Base-by-base conservation (phyloP, 495 filamentous ascomycete species). In the Hypoxylon rickii region DNA sequence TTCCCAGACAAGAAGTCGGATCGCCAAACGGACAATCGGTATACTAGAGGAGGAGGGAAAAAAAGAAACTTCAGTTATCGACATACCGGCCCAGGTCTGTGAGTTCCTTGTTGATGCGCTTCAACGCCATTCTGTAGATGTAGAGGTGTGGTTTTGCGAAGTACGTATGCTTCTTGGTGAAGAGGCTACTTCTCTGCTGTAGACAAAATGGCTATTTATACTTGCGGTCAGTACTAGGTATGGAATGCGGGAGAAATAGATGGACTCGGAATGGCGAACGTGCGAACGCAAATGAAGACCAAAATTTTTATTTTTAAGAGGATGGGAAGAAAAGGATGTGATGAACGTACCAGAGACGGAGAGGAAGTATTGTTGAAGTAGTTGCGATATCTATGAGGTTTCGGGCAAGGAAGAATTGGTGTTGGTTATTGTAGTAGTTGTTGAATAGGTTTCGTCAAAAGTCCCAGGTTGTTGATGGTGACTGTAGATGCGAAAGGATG, bases 61-160 rank as follows among this genome's bases (percentile, higher is more conserved):
- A 51, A 61, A 56, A 57, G 39, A 55, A 44, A 44, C n/a, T n/a
- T n/a, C n/a, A n/a, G n/a, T n/a, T n/a, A 42, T 31, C 12, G 38
- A 83, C 79, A 47, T 96, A 98, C 93, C 94, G 91, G 80, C 94
- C 94, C 71, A 98, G 86, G 71, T 98, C 94, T 79, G 91, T 89
- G 78, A 98, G 89, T 84, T 98, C 94, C 87, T 97, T 98, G 86
- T 96, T 97, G 81, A 98, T 98, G 75, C 94, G 85, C 90, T 98
- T 98, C 71, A 98, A 87, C 79, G 94, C 94, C 94, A 98, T 98
- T 66, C 66, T 75, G 74, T 68, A n/a, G n/a, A n/a, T n/a, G 48
- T 66, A 65, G 73, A 58, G 76, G 62, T 71, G n/a, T 60, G 50
- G 50, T 36, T 55, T 55, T 64, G 44, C 55, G 59, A 63, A 42